A percentile compares a stretch with the other conserved stretches of the same genome.
Conservation (phyloP, 208 protist species). For the Wallacemonas collosoma region DNA sequence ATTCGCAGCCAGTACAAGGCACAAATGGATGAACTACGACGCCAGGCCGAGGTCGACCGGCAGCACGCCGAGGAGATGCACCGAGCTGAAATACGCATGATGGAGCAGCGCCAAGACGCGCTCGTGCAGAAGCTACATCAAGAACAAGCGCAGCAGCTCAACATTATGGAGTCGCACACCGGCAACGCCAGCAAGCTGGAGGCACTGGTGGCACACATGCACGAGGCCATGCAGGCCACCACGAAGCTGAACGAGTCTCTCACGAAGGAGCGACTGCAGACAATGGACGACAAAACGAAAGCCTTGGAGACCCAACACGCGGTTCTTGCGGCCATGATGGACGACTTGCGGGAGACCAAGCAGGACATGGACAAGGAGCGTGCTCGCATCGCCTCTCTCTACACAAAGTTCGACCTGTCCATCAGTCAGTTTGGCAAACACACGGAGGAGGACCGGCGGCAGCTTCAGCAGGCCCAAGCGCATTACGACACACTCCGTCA, state of each 20-base stretch:
- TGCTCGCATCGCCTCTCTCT: constrained; percentile 51
- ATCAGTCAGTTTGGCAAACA: constrained; percentile 66
- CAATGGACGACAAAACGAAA: constrained; percentile 55
- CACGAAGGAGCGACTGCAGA: constrained; percentile 57
- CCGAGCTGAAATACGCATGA: constrained; percentile 54
- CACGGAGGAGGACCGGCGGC: constrained; percentile 76
- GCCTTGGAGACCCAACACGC: constrained; percentile 61
- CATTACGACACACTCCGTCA: constrained; percentile 83
- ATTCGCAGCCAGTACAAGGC: constrained; percentile 57
- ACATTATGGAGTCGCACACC: constrained; percentile 43
- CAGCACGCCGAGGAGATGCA: constrained; percentile 73
- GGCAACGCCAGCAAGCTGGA: constrained; percentile 64
- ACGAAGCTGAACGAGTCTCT: constrained; percentile 69
- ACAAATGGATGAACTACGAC: constrained; percentile 74
- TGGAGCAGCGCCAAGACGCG: constrained; percentile 74
- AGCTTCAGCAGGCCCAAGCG: constrained; percentile 56
- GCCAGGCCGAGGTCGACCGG: constrained; percentile 68
- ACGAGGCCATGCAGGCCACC: constrained; percentile 67
- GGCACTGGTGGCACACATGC: constrained; percentile 57
- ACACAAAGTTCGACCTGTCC: constrained; percentile 82
- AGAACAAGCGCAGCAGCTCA: constrained; percentile 64
- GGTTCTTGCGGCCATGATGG: constrained; percentile 57
- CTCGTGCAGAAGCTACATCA: constrained; percentile 51
- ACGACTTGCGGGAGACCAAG: constrained; percentile 58
- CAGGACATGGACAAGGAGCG: constrained; percentile 75